Evolutionary conservation across 2,329 filamentous ascomycete species (phyloP).

Genomic region (Camillea tinctor): DNA sequence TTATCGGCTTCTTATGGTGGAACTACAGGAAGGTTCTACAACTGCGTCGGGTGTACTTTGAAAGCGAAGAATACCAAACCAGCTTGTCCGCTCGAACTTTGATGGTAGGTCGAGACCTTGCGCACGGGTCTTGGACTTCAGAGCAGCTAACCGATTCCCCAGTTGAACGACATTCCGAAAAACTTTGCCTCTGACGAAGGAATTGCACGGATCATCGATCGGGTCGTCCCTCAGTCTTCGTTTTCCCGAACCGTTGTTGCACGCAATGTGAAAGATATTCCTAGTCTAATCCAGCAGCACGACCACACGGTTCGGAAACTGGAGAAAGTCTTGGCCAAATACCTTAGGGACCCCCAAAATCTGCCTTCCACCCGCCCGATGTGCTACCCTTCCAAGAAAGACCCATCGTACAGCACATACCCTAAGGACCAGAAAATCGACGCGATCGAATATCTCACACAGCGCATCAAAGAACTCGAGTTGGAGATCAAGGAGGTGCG

Average conservation of each 20-base stretch:
- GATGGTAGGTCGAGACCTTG: constrained; percentile 49
- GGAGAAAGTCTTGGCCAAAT: constrained; percentile 81
- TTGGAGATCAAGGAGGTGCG: constrained; percentile 81
- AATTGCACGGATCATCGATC: constrained; percentile 78
- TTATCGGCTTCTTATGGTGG: constrained; percentile 82
- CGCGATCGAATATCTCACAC: constrained; percentile 88
- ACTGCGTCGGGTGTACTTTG: constrained; percentile 76
- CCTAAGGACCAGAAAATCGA: constrained; percentile 74
- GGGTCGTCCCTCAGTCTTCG: constrained; percentile 69
- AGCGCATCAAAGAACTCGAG: constrained; percentile 80
- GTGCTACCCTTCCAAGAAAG: constrained; percentile 78
- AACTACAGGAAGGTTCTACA: constrained; percentile 76
- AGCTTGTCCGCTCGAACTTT: constrained; percentile 76
- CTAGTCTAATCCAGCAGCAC: constrained; percentile 81
- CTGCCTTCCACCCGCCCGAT: constrained; percentile 74
- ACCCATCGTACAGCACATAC: constrained; percentile 64
- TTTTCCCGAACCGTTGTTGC: constrained; percentile 61
- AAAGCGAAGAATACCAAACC: constrained; percentile 82
- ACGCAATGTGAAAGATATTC: constrained; percentile 88
- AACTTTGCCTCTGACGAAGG: constrained; percentile 81
- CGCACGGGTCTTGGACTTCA: neutral
- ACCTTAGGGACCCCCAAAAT: constrained; percentile 81
- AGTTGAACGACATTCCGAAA: constrained; percentile 82
- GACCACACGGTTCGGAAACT: constrained; percentile 76
- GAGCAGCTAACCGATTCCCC: constrained; percentile 36